phyloP scores from a whole-genome alignment of 352 stramenopile species.

The Globisporangium cystogenes region DNA sequence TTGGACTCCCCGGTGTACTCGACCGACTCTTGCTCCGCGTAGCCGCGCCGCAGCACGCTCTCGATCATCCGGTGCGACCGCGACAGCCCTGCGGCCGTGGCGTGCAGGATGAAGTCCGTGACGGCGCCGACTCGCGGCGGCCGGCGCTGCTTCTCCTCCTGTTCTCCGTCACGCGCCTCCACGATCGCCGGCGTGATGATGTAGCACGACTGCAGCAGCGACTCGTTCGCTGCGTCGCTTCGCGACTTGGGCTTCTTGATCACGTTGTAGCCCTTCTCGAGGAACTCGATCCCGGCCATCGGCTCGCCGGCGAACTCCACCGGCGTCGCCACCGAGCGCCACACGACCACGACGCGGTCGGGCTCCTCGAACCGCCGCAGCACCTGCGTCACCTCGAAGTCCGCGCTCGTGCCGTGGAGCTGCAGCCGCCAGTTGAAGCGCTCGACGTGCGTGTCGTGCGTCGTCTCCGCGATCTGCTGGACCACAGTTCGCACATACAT shows the following conservation, averaged over 20 bases:
- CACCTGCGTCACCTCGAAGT: constrained; percentile 58
- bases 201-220: constrained; percentile 37
- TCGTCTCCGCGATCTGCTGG: too few species aligned
- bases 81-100: background rate
- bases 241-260: too few species aligned
- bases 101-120: background rate
- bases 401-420: constrained; percentile 15
- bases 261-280: constrained; percentile 55
- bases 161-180: too few species aligned
- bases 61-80: background rate
- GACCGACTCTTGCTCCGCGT: background rate
- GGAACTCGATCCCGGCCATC: constrained; percentile 40
- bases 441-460: too few species aligned
- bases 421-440: too few species aligned
- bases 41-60: background rate
- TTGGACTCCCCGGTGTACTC: background rate
- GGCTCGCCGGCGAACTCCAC: constrained; percentile 45
- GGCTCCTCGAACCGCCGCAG: constrained; percentile 47
- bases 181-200: constrained; percentile 30
- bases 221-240: too few species aligned
- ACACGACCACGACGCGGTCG: constrained; percentile 56
- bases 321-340: constrained; percentile 49
- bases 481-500: too few species aligned
- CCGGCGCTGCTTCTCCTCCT: background rate
- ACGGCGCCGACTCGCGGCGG: constrained; percentile 21